Evolutionary conservation across 495 filamentous ascomycete genomes (phyloP).

Genomic region (Cudoniella acicularis): DNA sequence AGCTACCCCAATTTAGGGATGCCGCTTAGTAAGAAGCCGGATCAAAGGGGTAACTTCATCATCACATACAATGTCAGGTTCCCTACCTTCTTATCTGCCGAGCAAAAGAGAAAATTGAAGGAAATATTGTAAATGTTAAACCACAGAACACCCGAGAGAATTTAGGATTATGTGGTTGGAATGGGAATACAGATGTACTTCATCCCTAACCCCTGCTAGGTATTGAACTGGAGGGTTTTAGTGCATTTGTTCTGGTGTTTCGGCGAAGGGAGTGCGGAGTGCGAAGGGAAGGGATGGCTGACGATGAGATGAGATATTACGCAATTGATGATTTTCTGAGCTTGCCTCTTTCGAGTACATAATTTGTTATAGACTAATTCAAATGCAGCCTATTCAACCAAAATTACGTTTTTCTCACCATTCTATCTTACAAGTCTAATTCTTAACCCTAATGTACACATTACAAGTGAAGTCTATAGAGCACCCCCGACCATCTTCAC

Average conservation of each 20-base stretch:
- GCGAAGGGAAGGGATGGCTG: not conserved
- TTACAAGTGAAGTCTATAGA: conserved; percentile 35
- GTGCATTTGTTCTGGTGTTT: not conserved
- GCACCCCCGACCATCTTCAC: conserved; percentile 69
- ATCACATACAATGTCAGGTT: conserved; percentile 91
- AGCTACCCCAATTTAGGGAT: conserved; percentile 83
- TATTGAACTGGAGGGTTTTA: not conserved
- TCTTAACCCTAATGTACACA: not conserved
- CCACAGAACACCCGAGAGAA: no score
- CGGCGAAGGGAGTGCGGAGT: not conserved
- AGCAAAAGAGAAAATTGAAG: conserved; percentile 74
- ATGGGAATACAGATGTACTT: no score
- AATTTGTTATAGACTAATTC: not conserved
- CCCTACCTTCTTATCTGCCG: conserved; percentile 66
- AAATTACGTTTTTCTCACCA: no score
- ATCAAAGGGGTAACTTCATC: conserved; percentile 78
- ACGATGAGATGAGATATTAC: not conserved
- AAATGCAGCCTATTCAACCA: not conserved
- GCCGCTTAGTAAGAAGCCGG: conserved; percentile 86
- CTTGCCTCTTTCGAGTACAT: not conserved
- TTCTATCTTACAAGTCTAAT: no score
- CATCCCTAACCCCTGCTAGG: no score
- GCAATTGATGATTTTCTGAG: not conserved
- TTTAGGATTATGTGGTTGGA: no score
- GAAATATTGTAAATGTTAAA: conserved; percentile 56